Base-by-base conservation (phyloP, 108 stramenopile species). In the Conticribra weissflogii region DNA sequence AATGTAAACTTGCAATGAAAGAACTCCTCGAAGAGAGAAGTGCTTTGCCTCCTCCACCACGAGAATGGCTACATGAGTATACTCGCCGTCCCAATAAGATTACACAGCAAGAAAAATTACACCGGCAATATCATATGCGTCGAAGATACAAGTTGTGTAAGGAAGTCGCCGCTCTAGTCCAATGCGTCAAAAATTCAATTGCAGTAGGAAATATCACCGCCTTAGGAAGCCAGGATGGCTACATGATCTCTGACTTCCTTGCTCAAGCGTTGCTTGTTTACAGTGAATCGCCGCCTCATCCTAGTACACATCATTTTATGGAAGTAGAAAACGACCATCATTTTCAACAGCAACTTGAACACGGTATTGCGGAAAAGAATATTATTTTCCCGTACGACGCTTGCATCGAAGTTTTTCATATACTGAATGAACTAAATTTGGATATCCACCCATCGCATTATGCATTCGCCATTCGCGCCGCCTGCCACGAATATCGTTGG, bases 401-500 rank as follows among this genome's bases (percentile, higher is more conserved):
- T 15, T 80, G 79, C 25, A 46, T 80, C 30, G 68, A 77, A 19
- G 76, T 72, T 44, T 61, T 89, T 12, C 41, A 59, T 8, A 66
- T 89, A n/a, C 48, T 83, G 22, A 36, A 58, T 15, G 66, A 62
- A 12, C 81, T 85, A 74, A 89, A 92, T 64, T 51, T 92, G 9
- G 81, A 87, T 31, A 41, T 83, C 3, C 76, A 71, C 50, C 68
- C 86, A 8, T 45, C 51, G 12, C 90, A 92, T 59, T 87, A 83
- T 36, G 59, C 87, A 8, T 73, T 62, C 52, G 79, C 85, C 32
- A 81, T 92, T 55, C 75, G 76, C 0, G 75, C 81, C 3, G 85
- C 85, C 3, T 75, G 72, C 41, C 83, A 73, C 16, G 86, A 85
- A 61, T 72, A 61, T 30, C 59, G 78, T 18, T 94, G 85, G 85